Base-by-base conservation (phyloP, 805 yeast genomes). In the Lachancea sp. region DNA sequence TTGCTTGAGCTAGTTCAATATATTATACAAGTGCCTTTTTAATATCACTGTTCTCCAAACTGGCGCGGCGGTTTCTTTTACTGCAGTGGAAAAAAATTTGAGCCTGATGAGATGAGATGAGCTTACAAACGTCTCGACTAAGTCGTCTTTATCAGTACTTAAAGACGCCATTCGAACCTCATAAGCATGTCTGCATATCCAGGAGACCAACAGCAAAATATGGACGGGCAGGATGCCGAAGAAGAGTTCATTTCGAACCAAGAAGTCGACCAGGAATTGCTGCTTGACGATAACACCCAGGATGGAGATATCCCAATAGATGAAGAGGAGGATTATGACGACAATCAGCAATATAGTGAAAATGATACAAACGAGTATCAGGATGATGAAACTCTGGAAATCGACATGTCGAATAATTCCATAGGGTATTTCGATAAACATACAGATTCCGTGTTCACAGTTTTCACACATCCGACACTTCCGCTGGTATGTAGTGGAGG, bases 401-500 rank as follows among this genome's bases (percentile, higher is more conserved):
- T 90, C 24, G 97, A 89, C 56, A 68, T 89, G 78, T 71, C 89
- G 36, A 90, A 90, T 65, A 90, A 90, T 64, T 86, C 97, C 6
- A 75, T 81, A 67, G 70, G 86, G 0, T 92, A 86, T 62, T 92
- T 92, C 60, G 98, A 92, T 58, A 72, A 74, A 50, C 99, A 92
- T 58, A 71, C 75, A 41, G 98, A 92, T 62, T 86, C 96, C 2
- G 75, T 90, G 3, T 90, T 83, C 63, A 71, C 83, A 11, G 71
- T 92, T n/a, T 76, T 84, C 36, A 67, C 79, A 5, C 97, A 92
- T 60, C 97, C 97, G 29, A 71, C 71, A 5, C 69, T 88, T 45
- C 97, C 97, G 13, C 62, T 82, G 60, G 92, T 85, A 7, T 82
- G 80, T n/a, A 74, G 90, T 17, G 98, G 99, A 22, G 97, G 96